A percentile compares a stretch with the other conserved stretches of the same genome.
Conservation (phyloP, 164 flowering plant species). For the Aristolochia californica region DNA sequence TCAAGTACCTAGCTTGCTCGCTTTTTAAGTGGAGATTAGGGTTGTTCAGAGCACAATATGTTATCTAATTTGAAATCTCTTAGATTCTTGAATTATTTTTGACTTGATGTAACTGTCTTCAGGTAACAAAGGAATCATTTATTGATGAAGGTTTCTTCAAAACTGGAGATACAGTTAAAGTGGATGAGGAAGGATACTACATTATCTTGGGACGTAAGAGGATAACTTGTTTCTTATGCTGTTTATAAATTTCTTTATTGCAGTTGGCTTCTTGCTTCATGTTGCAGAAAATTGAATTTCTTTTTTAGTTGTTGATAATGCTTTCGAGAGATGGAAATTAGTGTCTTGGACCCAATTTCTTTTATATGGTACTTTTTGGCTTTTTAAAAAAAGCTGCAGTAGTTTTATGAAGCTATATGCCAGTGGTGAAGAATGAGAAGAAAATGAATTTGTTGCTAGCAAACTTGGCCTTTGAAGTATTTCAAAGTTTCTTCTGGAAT, state of each 20-base stretch:
- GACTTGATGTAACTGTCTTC: constrained; percentile 7
- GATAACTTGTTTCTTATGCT: constrained; percentile 1
- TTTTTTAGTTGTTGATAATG: too few species aligned
- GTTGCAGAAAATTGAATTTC: too few species aligned
- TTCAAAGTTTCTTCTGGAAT: too few species aligned
- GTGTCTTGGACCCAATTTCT: too few species aligned
- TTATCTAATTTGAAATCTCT: neutral
- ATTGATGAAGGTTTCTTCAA: constrained; percentile 78
- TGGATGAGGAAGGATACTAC: constrained; percentile 95
- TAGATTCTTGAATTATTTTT: neutral
- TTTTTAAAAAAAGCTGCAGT: too few species aligned
- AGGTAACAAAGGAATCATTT: constrained; percentile 88
- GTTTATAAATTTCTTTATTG: neutral
- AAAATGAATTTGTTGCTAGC: too few species aligned
- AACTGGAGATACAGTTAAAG: constrained; percentile 83
- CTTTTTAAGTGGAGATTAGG: neutral
- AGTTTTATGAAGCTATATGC: too few species aligned
- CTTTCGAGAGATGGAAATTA: too few species aligned
- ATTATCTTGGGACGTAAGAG: constrained; percentile 92
- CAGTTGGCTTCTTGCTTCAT: neutral
- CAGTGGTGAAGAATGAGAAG: too few species aligned
- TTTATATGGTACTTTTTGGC: too few species aligned
- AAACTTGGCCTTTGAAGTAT: too few species aligned
- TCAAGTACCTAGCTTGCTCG: too few species aligned
- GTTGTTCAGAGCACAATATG: neutral